phyloP scores from a whole-genome alignment of 2,329 filamentous ascomycete species.

The Leptographium radiaticola region DNA sequence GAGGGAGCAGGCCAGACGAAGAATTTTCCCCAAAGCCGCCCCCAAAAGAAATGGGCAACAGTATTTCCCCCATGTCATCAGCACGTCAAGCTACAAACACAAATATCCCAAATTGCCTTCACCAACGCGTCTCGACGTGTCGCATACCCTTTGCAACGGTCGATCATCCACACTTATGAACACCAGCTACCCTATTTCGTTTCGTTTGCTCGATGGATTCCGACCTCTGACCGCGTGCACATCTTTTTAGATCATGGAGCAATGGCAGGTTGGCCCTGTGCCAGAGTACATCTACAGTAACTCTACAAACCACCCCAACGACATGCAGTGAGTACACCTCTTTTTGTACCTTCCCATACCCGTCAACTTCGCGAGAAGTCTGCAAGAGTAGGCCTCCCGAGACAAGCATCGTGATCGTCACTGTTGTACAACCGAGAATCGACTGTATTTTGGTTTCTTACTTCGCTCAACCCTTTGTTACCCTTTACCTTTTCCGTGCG shows the following conservation, averaged over 20 bases:
- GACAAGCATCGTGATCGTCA: no score
- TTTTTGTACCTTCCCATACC: slow-evolving; percentile 17
- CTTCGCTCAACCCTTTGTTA: no score
- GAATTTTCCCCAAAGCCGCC: background rate
- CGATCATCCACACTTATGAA: background rate
- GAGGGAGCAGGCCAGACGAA: background rate
- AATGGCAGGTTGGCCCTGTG: slow-evolving; percentile 48
- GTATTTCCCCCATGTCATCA: background rate
- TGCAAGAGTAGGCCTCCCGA: no score
- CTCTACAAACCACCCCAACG: slow-evolving; percentile 39
- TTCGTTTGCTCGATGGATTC: background rate
- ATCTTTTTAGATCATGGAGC: slow-evolving; percentile 38
- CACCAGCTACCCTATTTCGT: background rate
- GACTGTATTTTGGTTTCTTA: no score
- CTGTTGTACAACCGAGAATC: no score
- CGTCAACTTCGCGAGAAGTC: background rate
- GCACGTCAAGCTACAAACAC: slow-evolving; percentile 1
- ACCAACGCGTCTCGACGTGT: background rate
- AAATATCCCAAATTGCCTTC: background rate
- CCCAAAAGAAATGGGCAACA: background rate
- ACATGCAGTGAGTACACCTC: slow-evolving; percentile 42
- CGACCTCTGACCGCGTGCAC: slow-evolving; percentile 1
- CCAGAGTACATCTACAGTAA: slow-evolving; percentile 46
- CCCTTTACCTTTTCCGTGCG: no score
- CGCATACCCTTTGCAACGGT: background rate